phyloP scores from a whole-genome alignment of 2,329 filamentous ascomycete genomes.

The Sporothrix euskadiensis region DNA sequence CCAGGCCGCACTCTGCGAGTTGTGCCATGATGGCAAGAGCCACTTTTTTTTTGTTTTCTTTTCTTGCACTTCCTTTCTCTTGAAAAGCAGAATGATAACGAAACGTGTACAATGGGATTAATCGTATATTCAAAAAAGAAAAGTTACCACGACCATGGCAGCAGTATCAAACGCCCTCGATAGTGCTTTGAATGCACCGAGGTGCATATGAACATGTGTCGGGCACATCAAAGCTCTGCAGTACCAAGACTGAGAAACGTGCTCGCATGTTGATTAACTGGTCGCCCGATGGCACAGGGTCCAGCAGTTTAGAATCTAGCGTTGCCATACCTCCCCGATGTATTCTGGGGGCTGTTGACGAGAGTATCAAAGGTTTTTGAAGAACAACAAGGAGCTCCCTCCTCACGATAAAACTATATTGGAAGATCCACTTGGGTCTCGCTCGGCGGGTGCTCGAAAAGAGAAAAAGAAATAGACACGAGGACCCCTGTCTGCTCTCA shows the following conservation, averaged over 20 bases:
- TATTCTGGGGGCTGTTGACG: background rate
- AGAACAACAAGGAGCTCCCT: background rate
- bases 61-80: no score
- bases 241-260: slow-evolving; percentile 1
- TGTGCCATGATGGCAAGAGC: background rate
- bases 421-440: background rate
- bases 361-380: no score
- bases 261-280: background rate
- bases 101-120: no score
- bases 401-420: background rate
- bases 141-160: background rate
- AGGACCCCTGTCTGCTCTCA: background rate
- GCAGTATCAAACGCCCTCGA: background rate
- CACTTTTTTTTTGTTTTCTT: background rate
- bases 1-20: slow-evolving; percentile 1
- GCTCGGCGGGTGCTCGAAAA: no score
- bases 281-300: background rate
- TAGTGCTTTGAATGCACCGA: background rate
- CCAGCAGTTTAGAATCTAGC: background rate
- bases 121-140: no score
- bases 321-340: background rate
- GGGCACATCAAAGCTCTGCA: background rate
- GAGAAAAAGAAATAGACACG: background rate
- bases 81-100: no score
- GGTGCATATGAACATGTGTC: background rate